Evolutionary conservation across 345 rosid species (phyloP).

Genomic region (Hirschfeldia incana): DNA sequence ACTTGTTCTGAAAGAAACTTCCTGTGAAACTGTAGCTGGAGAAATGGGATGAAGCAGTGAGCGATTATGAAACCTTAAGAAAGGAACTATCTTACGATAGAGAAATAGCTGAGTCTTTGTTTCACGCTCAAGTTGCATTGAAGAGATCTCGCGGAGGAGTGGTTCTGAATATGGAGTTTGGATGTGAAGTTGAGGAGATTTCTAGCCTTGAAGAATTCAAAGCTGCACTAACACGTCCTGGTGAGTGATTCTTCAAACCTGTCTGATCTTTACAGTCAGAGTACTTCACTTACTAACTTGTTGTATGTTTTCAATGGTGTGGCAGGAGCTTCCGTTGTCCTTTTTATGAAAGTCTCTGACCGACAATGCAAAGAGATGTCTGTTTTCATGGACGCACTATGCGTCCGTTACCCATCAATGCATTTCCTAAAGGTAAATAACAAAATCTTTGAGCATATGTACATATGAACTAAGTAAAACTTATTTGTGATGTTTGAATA

Average conservation of each 20-base stretch:
- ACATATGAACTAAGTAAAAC: neutral
- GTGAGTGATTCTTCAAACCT: slow-evolving; percentile 35
- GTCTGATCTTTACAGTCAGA: neutral
- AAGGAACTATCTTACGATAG: slow-evolving; percentile 78
- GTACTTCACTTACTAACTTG: neutral
- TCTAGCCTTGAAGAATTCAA: slow-evolving; percentile 67
- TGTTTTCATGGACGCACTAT: slow-evolving; percentile 67
- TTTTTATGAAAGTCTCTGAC: slow-evolving; percentile 59
- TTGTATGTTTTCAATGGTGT: slow-evolving; percentile 3
- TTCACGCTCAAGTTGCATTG: slow-evolving; percentile 89
- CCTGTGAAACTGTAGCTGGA: slow-evolving; percentile 58
- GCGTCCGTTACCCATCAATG: slow-evolving; percentile 81
- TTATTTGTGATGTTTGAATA: slow-evolving; percentile 26
- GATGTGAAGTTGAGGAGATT: slow-evolving; percentile 92
- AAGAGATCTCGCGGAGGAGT: slow-evolving; percentile 93
- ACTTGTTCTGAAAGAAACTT: neutral
- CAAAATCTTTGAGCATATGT: neutral
- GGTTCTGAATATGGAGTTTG: slow-evolving; percentile 89
- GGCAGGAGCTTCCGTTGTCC: slow-evolving; percentile 79
- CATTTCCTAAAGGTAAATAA: slow-evolving; percentile 74
- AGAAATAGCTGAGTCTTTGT: slow-evolving; percentile 82
- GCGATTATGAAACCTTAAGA: slow-evolving; percentile 81
- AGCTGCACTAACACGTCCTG: slow-evolving; percentile 77
- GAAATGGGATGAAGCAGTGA: slow-evolving; percentile 87
- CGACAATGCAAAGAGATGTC: slow-evolving; percentile 84